phyloP scores from a whole-genome alignment of 2,329 filamentous ascomycete genomes.

The Myrmaecium sp. region DNA sequence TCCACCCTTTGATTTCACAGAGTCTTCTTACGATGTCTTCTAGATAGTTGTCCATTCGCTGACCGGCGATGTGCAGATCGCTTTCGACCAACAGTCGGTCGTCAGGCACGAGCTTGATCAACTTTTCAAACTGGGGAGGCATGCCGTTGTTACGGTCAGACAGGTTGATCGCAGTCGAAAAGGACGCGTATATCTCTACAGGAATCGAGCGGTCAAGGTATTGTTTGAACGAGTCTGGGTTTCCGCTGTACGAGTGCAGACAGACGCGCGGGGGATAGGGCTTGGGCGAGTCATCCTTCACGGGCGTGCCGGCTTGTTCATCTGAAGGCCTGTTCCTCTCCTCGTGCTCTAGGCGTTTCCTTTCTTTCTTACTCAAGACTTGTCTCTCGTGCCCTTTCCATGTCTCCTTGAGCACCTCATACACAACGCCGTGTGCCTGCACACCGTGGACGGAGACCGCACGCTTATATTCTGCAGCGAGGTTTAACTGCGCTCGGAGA shows the following conservation, averaged over 20 bases:
- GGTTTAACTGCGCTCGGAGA: constrained; percentile 48
- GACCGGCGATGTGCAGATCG: constrained; percentile 70
- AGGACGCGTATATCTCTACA: constrained; percentile 68
- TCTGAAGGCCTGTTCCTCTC: too few species aligned
- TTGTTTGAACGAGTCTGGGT: constrained; percentile 55
- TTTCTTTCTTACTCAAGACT: constrained; percentile 42
- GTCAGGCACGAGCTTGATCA: constrained; percentile 57
- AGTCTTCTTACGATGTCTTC: constrained; percentile 62
- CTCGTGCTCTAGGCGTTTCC: constrained; percentile 13
- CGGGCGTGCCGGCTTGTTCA: constrained; percentile 3
- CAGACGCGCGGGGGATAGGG: constrained; percentile 80
- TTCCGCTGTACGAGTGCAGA: constrained; percentile 82
- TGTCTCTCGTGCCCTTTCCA: constrained; percentile 57
- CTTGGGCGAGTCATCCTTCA: constrained; percentile 18
- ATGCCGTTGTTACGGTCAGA: constrained; percentile 22
- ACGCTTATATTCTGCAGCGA: constrained; percentile 50
- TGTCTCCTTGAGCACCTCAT: constrained; percentile 43
- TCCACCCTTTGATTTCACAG: constrained; percentile 65
- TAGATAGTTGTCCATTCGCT: constrained; percentile 59
- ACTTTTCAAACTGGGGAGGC: constrained; percentile 24
- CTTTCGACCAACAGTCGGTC: constrained; percentile 74
- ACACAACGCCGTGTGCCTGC: constrained; percentile 55
- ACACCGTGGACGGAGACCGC: constrained; percentile 58
- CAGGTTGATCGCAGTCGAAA: constrained; percentile 72
- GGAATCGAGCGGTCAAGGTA: constrained; percentile 62